phyloP scores from a whole-genome alignment of 2,329 filamentous ascomycete genomes.

The Neofusicoccum kwambonambiense region DNA sequence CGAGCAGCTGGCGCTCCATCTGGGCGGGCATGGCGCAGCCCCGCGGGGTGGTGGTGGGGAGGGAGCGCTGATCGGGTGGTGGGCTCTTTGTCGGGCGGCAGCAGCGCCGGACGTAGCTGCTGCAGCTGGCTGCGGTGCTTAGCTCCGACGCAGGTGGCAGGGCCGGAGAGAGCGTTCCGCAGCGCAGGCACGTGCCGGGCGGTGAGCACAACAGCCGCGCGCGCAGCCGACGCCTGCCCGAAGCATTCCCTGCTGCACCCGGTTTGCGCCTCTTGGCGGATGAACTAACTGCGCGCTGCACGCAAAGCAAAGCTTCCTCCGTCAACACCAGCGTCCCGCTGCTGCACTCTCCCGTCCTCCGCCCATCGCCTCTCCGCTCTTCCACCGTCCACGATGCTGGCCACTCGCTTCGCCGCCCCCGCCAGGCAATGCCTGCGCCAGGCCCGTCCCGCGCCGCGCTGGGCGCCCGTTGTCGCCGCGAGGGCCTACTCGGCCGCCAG shows the following conservation, averaged over 20 bases:
- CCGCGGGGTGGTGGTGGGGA: conserved; percentile 44
- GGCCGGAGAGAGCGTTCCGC: neutral
- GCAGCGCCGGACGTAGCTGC: neutral
- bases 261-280: conserved; percentile 10
- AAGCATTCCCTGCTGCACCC: conserved; percentile 13
- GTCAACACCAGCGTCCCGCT: conserved; percentile 12
- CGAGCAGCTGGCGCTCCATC: conserved; percentile 70
- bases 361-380: conserved; percentile 11
- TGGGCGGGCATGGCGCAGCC: neutral
- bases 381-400: conserved; percentile 67
- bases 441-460: conserved; percentile 38
- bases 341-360: neutral
- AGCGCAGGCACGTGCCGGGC: neutral
- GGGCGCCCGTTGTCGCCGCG: conserved; percentile 23
- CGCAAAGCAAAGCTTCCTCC: conserved; percentile 16
- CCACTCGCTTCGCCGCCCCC: conserved; percentile 73
- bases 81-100: conserved; percentile 10
- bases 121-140: neutral
- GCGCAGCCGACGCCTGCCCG: conserved; percentile 1
- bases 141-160: neutral
- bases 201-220: conserved; percentile 4
- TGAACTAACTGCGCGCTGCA: conserved; percentile 15
- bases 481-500: conserved; percentile 57
- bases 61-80: conserved; percentile 22
- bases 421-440: conserved; percentile 77